Evolutionary conservation across 192 early-diverging fungal genomes (phyloP).

Genomic region (Backusella parvicylindrica): DNA sequence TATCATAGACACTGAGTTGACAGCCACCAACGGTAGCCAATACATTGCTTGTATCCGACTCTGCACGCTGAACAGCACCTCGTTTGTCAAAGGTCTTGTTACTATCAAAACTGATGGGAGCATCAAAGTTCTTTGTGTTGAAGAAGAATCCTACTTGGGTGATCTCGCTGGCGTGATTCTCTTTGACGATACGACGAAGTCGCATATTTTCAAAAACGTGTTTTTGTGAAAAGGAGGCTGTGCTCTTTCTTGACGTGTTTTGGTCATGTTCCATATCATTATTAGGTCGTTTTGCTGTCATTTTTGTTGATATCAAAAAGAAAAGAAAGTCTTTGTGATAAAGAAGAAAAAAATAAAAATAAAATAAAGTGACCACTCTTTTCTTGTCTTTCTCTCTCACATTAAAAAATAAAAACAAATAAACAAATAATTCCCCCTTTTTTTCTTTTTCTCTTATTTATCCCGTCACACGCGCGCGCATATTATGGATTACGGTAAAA

Average conservation of each 20-base stretch:
- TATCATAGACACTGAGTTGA: constrained; percentile 87
- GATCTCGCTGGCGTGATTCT: constrained; percentile 81
- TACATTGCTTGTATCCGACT: constrained; percentile 68
- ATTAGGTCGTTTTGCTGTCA: neutral
- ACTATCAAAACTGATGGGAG: constrained; percentile 45
- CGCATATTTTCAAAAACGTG: constrained; percentile 69
- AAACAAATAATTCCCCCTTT: no score
- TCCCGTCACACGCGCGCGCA: neutral
- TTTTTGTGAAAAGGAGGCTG: neutral
- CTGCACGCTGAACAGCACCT: constrained; percentile 61
- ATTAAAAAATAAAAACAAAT: neutral
- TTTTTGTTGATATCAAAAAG: neutral
- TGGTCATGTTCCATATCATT: neutral
- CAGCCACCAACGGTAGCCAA: constrained; percentile 66
- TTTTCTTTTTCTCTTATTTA: neutral
- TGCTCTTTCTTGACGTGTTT: neutral
- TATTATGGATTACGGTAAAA: neutral
- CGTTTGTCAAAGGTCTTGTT: constrained; percentile 70
- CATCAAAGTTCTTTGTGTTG: constrained; percentile 55
- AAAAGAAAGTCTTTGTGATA: neutral
- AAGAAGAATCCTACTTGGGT: constrained; percentile 74
- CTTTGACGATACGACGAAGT: constrained; percentile 83
- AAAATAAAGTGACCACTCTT: neutral
- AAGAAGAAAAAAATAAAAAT: neutral
- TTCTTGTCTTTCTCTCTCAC: neutral